These are phyloP conservation scores for Rhizophagus prolifer DNA, from an alignment of 192 early-diverging fungal species.

Conservation along the genomic window DNA sequence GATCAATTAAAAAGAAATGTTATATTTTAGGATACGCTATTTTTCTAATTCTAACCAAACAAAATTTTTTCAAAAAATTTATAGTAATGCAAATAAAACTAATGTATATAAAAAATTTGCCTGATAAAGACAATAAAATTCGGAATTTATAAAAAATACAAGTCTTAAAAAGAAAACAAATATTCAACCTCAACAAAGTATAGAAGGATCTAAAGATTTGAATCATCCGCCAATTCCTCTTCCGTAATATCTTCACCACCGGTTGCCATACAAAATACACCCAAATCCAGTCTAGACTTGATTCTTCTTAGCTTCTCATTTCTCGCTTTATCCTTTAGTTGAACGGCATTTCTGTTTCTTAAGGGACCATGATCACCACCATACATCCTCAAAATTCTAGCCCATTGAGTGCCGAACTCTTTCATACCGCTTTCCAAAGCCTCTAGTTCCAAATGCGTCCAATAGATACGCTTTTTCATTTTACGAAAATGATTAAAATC, in stretches of 20 bases:
- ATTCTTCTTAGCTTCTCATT: not conserved
- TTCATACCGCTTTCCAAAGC: not conserved
- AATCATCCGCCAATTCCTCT: not conserved
- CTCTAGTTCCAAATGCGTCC: not conserved
- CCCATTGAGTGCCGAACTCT: conserved; percentile 1
- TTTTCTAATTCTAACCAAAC: not conserved
- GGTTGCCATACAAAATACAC: not conserved
- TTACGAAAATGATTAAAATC: not conserved
- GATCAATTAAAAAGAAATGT: not conserved
- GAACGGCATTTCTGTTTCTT: not conserved
- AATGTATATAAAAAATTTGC: not conserved
- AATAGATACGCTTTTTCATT: not conserved
- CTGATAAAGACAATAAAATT: not conserved
- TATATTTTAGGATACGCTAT: not conserved
- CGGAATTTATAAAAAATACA: not conserved
- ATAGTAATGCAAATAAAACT: not conserved
- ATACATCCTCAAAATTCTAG: not conserved
- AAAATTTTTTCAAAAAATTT: not conserved
- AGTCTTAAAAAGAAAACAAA: not conserved
- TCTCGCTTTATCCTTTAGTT: not conserved
- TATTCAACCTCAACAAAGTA: not conserved
- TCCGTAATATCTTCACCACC: not conserved
- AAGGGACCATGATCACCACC: not conserved
- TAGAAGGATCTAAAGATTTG: not conserved
- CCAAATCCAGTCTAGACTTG: not conserved